phyloP scores from a whole-genome alignment of 2,329 filamentous ascomycete species.

The Xylaria sp. region DNA sequence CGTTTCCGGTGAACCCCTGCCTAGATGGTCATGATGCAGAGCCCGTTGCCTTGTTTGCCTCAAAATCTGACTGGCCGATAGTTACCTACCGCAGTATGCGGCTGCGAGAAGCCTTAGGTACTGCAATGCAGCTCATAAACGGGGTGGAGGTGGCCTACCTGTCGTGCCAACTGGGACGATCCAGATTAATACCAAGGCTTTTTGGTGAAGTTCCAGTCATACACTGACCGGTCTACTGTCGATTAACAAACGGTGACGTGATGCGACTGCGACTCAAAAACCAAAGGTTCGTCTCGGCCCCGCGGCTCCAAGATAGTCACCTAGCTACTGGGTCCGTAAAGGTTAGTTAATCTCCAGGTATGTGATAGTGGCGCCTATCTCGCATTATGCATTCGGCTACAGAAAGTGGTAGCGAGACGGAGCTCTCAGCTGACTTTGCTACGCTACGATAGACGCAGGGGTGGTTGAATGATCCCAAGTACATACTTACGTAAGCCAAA shows the following conservation, averaged over 20 bases:
- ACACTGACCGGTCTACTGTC: background rate
- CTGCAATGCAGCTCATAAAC: background rate
- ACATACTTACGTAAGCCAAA: no score
- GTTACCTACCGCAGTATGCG: background rate
- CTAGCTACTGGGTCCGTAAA: background rate
- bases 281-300: background rate
- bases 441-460: background rate
- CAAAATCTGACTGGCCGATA: background rate
- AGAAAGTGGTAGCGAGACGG: background rate
- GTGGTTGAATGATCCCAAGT: no score
- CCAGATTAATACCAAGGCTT: no score
- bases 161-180: no score
- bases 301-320: background rate
- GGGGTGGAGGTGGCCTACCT: no score
- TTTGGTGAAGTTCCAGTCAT: no score
- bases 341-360: background rate
- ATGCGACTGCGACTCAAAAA: background rate
- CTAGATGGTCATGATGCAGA: background rate
- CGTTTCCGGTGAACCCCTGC: background rate
- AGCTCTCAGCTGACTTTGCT: background rate
- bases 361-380: background rate
- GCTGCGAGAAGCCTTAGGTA: background rate
- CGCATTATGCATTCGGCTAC: background rate
- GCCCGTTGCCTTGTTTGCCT: background rate
- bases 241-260: background rate